Base-by-base conservation (phyloP, 192 early-diverging fungal species). In the Phycomyces nitens region DNA sequence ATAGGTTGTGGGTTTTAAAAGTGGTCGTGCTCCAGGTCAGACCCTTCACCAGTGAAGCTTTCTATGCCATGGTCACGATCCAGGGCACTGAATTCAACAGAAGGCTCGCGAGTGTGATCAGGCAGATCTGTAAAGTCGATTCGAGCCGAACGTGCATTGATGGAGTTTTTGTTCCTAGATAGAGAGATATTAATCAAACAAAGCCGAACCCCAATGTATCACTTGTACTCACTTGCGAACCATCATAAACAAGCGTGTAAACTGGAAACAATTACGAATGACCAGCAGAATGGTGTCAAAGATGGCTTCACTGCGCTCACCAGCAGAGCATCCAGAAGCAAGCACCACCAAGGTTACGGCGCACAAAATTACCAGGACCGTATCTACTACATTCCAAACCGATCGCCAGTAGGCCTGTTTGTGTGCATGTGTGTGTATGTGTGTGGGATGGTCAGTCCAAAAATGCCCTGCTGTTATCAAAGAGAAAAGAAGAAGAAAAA, bases 311-410 rank as follows among this genome's bases (percentile, higher is more conserved):
- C 77, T 77, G 54, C 79, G 80, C 24, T 86, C 80, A 10, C 79
- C 74, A 0, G 75, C 76, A 20, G 88, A 86, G 65, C 89, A 92
- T 4, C 88, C 89, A 34, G 72, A 64, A 15, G 85, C 76, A 21
- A 92, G 72, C 8, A 92, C 69, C 7, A 89, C 74, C 24, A 92
- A 59, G 0, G 89, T 90, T 22, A 88, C 77, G 7, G 77, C 74
- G 68, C 90, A 92, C 27, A 92, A 74, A 1, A 80, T 22, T 0
- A 90, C 89, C 7, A 92, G 69, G 6, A 89, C 53, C 23, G 88
- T 82, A 59, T 92, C 90, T 44, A 89, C 75, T 56, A 86, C 76
- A 69, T 92, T 92, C 79, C 85, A 89, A 62, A 82, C 75, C 6
- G 89, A 89, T 34, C 72, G 76, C 82, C 82, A 86, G 40, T 80